Conservation (phyloP, 2,329 filamentous ascomycete species). For the Pseudofabraea citricarpa region DNA sequence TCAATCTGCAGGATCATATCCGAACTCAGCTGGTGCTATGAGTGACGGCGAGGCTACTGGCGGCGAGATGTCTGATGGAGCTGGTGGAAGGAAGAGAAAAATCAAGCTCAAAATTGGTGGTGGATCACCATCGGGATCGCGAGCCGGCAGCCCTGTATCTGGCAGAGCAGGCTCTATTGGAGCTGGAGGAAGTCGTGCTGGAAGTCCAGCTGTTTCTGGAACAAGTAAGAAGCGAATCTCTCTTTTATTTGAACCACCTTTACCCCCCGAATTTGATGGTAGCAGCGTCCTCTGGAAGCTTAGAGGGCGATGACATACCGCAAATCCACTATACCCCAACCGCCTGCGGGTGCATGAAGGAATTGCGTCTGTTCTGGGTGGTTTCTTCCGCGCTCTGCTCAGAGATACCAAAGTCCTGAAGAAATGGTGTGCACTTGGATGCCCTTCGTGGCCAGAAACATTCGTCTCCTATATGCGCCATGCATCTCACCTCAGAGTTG, state of each 20-base stretch:
- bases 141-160: constrained; percentile 53
- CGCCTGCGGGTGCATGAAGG: neutral
- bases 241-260: no score
- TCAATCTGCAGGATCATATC: constrained; percentile 20
- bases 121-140: constrained; percentile 48
- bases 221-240: constrained; percentile 9
- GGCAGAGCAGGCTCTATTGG: constrained; percentile 12
- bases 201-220: constrained; percentile 21
- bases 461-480: no score
- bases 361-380: no score
- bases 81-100: constrained; percentile 51
- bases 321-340: neutral
- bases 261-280: neutral
- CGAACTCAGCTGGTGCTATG: constrained; percentile 48
- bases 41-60: constrained; percentile 71
- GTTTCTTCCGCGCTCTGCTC: no score
- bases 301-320: no score
- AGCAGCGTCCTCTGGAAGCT: neutral
- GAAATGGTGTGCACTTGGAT: no score
- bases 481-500: no score
- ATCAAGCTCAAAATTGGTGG: constrained; percentile 46
- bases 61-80: constrained; percentile 60
- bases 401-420: no score
- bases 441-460: no score
- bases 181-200: constrained; percentile 24